phyloP scores from a whole-genome alignment of 2,329 filamentous ascomycete species.

The Cladorrhinum sp. region DNA sequence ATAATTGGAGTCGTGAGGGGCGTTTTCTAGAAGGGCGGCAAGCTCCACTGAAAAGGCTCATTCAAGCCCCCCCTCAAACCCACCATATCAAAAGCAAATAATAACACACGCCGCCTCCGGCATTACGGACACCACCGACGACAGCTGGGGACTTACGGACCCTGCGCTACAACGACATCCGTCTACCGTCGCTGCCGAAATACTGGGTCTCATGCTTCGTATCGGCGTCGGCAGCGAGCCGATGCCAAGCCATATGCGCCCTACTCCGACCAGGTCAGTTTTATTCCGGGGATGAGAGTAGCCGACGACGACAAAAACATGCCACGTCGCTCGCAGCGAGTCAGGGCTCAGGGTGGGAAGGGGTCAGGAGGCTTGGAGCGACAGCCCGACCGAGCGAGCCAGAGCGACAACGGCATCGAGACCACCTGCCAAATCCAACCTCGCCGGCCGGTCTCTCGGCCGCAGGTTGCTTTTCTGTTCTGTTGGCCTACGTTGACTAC shows the following conservation, averaged over 20 bases:
- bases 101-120: slow-evolving; percentile 6
- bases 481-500: not conserved
- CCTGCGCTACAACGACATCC: slow-evolving; percentile 1
- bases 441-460: slow-evolving; percentile 19
- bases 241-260: slow-evolving; percentile 7
- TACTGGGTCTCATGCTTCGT: not conserved
- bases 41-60: slow-evolving; percentile 18
- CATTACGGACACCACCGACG: not conserved
- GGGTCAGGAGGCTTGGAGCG: not conserved
- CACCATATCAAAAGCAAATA: slow-evolving; percentile 18
- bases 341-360: slow-evolving; percentile 9
- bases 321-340: slow-evolving; percentile 21
- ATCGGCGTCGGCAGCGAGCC: slow-evolving; percentile 1
- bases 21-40: slow-evolving; percentile 26
- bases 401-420: slow-evolving; percentile 4
- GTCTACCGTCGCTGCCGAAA: not conserved
- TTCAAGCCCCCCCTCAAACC: not conserved
- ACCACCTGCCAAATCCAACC: slow-evolving; percentile 24
- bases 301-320: slow-evolving; percentile 11
- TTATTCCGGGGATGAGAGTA: slow-evolving; percentile 4
- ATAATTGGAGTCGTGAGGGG: slow-evolving; percentile 29
- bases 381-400: not conserved
- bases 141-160: not conserved
- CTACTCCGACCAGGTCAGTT: not conserved
- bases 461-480: not conserved